Evolutionary conservation across 257 asterid genomes (phyloP), one percentile per base, ranked within the genome.

Genomic region (Agastache rugosa): DNA sequence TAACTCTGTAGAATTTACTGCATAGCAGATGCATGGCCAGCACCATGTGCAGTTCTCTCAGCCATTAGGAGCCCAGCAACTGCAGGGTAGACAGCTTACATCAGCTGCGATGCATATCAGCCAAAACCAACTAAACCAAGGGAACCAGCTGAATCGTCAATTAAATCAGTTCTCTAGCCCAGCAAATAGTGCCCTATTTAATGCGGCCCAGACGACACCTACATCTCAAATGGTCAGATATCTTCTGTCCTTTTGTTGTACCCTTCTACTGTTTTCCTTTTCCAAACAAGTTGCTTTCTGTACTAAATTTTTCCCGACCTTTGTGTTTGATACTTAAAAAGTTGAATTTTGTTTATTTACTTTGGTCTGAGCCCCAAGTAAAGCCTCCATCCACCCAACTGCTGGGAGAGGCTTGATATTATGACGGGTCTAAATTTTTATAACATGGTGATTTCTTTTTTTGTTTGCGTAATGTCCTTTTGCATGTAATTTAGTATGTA

Each of bases 21-120:
- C 50, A 3, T 34, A 41, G 63, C 84, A 94, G 97, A 78, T 94
- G 87, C 97, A 89, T 19, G 82, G 94, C 64, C 99, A 94, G 79
- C 97, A 90, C 79, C 98, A 89, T 65, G 82, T 89, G 88, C 99
- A 94, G 81, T 94, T 90, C 83, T 86, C 97, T 72, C 99, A 90
- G 84, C 79, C 97, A 71, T 73, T 87, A 82, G 87, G 87, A 58
- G 83, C 89, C 61, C 97, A 89, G 86, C 99, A 92, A 78, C 84
- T 88, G 72, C 97, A 88, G 83, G 81, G 90, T 67, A 84, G 99
- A 77, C 99, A 94, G 81, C 86, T 92, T 58, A 45, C 92, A 17
- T 88, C 97, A 71, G 93, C 90, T 63, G 87, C 88, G 53, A 82
- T 94, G 87, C 97, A 92, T 72, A 83, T 91, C 86, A 85, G 86